Evolutionary conservation across 148 eudicot species (phyloP).

Genomic region (Rhododendron simsii): DNA sequence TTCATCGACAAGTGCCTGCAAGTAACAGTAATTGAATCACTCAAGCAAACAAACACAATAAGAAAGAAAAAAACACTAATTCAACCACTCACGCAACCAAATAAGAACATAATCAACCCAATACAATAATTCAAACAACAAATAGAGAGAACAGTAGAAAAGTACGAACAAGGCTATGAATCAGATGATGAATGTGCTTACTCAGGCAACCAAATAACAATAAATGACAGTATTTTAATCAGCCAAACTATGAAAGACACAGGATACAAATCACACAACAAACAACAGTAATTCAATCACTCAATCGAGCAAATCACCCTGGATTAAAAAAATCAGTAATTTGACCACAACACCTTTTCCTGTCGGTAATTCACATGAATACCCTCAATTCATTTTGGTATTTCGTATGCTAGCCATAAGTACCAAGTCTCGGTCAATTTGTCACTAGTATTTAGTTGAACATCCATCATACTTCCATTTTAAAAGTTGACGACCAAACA

Average conservation of each 20-base stretch:
- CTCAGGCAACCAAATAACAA: background rate
- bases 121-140: background rate
- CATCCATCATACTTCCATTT: too few relatives aligned
- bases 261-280: slow-evolving; percentile 37
- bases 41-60: background rate
- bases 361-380: background rate
- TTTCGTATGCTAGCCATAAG: too few relatives aligned
- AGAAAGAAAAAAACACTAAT: background rate
- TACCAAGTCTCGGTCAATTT: too few relatives aligned
- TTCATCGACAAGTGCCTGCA: slow-evolving; percentile 81
- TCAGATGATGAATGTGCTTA: background rate
- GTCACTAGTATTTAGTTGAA: too few relatives aligned
- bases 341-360: background rate
- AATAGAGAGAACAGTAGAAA: background rate
- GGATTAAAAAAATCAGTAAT: background rate
- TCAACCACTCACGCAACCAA: background rate
- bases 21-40: slow-evolving; percentile 6
- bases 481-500: too few relatives aligned
- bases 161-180: background rate
- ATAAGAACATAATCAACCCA: background rate
- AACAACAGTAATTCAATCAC: slow-evolving; percentile 11
- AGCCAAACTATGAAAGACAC: background rate
- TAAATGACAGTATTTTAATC: slow-evolving; percentile 17
- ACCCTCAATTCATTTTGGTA: background rate
- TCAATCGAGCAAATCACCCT: background rate